Percentiles rank a stretch among this genome's conserved stretches.
These are phyloP conservation scores for Apiospora aurea DNA, from an alignment of 2,329 filamentous ascomycete species.

Conservation along the genomic window DNA sequence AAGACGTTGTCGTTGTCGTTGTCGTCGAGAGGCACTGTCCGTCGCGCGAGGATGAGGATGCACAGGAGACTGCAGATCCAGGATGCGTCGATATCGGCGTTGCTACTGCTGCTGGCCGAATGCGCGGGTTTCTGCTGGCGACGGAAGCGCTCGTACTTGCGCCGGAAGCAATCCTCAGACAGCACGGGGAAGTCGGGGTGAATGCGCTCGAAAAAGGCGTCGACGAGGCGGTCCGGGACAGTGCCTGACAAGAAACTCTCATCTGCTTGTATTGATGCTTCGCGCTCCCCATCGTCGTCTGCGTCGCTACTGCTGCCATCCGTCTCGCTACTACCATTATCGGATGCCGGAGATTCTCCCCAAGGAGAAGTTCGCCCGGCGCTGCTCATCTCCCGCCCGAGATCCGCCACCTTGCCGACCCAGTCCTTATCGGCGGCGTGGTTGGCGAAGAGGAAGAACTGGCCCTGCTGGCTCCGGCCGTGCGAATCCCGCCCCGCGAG, in stretches of 20 bases:
- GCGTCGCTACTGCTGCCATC: neutral
- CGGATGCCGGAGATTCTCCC: neutral
- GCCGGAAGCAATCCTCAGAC: constrained; percentile 50
- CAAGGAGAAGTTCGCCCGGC: constrained; percentile 22
- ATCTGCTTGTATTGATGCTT: neutral
- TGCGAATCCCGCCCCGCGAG: constrained; percentile 39
- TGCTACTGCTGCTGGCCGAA: constrained; percentile 23
- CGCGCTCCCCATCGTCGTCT: neutral
- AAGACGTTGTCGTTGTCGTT: too few relatives aligned
- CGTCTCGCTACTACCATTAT: neutral
- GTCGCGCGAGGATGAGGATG: constrained; percentile 48
- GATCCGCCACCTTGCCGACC: constrained; percentile 24
- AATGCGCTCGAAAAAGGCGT: constrained; percentile 49
- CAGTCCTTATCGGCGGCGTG: constrained; percentile 44
- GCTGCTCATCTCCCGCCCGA: constrained; percentile 18
- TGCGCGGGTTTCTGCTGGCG: constrained; percentile 48
- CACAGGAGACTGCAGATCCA: constrained; percentile 52
- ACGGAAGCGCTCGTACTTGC: constrained; percentile 49
- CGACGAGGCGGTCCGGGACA: constrained; percentile 44
- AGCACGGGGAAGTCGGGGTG: constrained; percentile 52
- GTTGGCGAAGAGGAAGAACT: constrained; percentile 49
- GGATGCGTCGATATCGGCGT: constrained; percentile 45
- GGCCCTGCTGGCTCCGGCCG: constrained; percentile 33
- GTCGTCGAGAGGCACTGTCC: constrained; percentile 34
- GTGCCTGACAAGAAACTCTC: constrained; percentile 33